A percentile compares a stretch with the other conserved stretches of the same genome.
These are phyloP conservation scores for Aspergillus vadensis DNA, from an alignment of 2,329 filamentous ascomycete genomes.

Conservation along the genomic window DNA sequence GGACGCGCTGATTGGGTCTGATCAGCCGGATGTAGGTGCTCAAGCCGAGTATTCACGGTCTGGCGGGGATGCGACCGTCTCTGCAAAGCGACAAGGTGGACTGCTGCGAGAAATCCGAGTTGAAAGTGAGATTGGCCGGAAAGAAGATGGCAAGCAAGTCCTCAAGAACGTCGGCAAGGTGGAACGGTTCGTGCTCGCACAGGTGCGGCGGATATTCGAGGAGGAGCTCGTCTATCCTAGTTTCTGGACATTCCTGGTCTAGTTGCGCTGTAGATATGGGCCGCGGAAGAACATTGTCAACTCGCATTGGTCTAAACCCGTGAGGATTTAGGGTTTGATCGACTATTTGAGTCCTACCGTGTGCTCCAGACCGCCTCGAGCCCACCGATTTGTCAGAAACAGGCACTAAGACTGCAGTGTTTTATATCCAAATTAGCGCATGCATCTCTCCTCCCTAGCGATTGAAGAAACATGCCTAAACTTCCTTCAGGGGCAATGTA, in stretches of 20 bases:
- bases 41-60: slow-evolving; percentile 36
- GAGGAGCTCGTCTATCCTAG: slow-evolving; percentile 38
- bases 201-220: slow-evolving; percentile 95
- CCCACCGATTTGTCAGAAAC: slow-evolving; percentile 1
- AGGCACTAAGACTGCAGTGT: background rate
- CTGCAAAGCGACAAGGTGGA: slow-evolving; percentile 62
- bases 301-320: background rate
- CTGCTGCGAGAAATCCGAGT: slow-evolving; percentile 90
- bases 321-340: background rate
- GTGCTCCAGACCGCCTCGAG: background rate
- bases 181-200: slow-evolving; percentile 93
- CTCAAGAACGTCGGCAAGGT: slow-evolving; percentile 99
- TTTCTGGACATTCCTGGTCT: slow-evolving; percentile 7
- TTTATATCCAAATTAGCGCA: background rate
- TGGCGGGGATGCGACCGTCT: slow-evolving; percentile 34
- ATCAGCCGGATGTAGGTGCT: slow-evolving; percentile 37
- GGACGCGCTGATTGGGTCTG: slow-evolving; percentile 66
- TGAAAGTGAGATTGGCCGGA: slow-evolving; percentile 94
- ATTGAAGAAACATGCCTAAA: background rate
- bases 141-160: slow-evolving; percentile 88
- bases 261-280: background rate
- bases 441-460: background rate
- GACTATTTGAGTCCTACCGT: background rate
- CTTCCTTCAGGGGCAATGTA: background rate
- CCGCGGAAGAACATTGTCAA: background rate